Evolutionary conservation across 2,329 filamentous ascomycete genomes (phyloP), one percentile per base, ranked within the genome.

Genomic region (Pezicula rhizophila): DNA sequence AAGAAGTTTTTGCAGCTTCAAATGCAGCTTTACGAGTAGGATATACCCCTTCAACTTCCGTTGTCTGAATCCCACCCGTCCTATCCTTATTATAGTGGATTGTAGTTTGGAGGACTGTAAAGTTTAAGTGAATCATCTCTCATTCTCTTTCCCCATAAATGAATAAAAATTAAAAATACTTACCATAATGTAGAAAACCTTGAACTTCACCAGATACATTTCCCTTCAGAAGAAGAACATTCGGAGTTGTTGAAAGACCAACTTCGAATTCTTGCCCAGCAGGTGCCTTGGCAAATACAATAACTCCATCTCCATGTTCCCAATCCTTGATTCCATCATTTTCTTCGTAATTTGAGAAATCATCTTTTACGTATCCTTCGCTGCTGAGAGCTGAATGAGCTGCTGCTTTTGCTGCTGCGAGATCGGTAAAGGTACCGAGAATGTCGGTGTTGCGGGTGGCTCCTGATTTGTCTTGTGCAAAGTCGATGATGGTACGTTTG

Each of bases 31-130:
- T 54, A 1, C 64, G 62, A 17, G 59, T 62, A 11, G 60, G 44
- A 49, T 68, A 73, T 8, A 61, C 62, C 25, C 70, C 71, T 51
- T 68, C 61, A 39, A 75, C 68, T 50, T 70, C 63, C 18, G 64
- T 67, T 4, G 51, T 56, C 53, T 71, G 68, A 40, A 51, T 55
- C 5, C 54, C 55, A 33, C 66, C 66, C 10, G 57, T 61, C 15
- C 66, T 65, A 50, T 70, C 69, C 34, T 60, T 58, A 47, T 67
- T 66, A 59, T 72, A 72, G 57, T 72, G 62, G 28, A 69, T 62
- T n/a, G 58, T 65, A 5, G 67, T 71, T 57, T 73, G 69, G 45
- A 74, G 49, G 11, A 74, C 66, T 23, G 23, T 23, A 23, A 23
- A 23, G 6, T 23, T 23, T 23, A 23, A 23, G 23, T 23, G 3